A percentile compares a stretch with the other conserved stretches of the same genome.
Evolutionary conservation across 495 filamentous ascomycete species (phyloP).

Genomic region (Podospora pseudopauciseta): DNA sequence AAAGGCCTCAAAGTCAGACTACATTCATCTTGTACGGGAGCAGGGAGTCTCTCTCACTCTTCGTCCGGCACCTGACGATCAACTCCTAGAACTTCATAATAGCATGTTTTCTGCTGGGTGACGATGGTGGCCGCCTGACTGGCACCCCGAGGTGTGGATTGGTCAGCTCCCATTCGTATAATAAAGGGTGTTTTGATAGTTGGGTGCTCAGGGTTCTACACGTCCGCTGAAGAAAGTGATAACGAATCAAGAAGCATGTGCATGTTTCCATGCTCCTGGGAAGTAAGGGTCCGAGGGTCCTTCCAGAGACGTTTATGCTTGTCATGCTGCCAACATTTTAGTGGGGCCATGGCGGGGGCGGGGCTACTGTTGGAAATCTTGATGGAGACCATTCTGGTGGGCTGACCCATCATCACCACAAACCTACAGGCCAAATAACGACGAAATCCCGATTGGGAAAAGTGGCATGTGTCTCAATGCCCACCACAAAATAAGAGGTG

Average conservation of each 20-base stretch:
- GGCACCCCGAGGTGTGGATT: conserved; percentile 56
- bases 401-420: not conserved
- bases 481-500: not conserved
- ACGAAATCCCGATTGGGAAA: not conserved
- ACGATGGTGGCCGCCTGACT: conserved; percentile 18
- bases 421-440: not conserved
- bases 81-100: conserved; percentile 84
- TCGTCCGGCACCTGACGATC: conserved; percentile 70
- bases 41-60: conserved; percentile 56
- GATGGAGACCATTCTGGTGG: not conserved
- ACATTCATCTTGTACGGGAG: not conserved
- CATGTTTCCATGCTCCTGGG: not conserved
- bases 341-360: conserved; percentile 10
- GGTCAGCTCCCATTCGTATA: conserved; percentile 71
- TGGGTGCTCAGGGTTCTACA: not conserved
- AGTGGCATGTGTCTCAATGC: not conserved
- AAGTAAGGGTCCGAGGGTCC: not conserved
- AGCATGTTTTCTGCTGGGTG: conserved; percentile 63
- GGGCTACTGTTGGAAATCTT: not conserved
- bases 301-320: not conserved
- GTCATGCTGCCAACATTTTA: not conserved
- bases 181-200: not conserved
- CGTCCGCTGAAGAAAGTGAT: not conserved
- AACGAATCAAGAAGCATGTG: not conserved
- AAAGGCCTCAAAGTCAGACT: conserved; percentile 11